Base-by-base conservation (phyloP, 2,329 filamentous ascomycete genomes). In the Scortechinia acanthostroma region DNA sequence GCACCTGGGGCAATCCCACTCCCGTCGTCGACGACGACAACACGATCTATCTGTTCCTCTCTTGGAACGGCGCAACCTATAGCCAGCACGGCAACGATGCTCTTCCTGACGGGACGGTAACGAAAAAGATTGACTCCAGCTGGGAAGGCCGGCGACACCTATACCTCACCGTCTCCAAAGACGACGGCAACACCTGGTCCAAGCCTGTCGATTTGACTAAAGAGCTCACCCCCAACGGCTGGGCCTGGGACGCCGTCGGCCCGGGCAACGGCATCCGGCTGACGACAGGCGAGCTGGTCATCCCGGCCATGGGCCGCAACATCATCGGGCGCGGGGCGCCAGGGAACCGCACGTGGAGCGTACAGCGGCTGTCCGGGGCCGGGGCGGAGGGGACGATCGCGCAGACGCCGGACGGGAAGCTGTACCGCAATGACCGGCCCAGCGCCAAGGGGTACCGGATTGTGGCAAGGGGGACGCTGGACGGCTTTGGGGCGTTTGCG, bases 1-100 rank as follows among this genome's bases (percentile, higher is more conserved):
- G 55, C 4, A 56, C 53, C 10, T 58, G 57, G 57, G 54, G 54
- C n/a, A 59, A 59, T 43, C 56, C 57, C 2, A 57, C 57, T 4
- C 47, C 57, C 2, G 57, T 58, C 19, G 52, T 58, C n/a, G n/a
- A n/a, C 4, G 57, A 58, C 45, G 55, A 55, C 35, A 47, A 48
- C 40, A 59, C 55, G 25, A 54, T 59, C 48, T 59, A 59, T 46
- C 52, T 59, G 13, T 59, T 58, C 44, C 43, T 57, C 44, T 57
- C 49, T 43, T 58, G 56, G 57, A 58, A 59, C 45, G 46, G 45
- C 21, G 54, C 47, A 44, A 48, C 37, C 21, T 56, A 57, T 49
- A 58, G 53, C 49, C 57, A 55, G 37, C 44, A 51, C 3, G 57
- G 56, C 42, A 43, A 47, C 22, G 49, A 53, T 43, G 42, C 22